A percentile compares a stretch with the other conserved stretches of the same genome.
These are phyloP conservation scores for Neofusicoccum cordaticola DNA, from an alignment of 2,329 filamentous ascomycete species.

Conservation along the genomic window DNA sequence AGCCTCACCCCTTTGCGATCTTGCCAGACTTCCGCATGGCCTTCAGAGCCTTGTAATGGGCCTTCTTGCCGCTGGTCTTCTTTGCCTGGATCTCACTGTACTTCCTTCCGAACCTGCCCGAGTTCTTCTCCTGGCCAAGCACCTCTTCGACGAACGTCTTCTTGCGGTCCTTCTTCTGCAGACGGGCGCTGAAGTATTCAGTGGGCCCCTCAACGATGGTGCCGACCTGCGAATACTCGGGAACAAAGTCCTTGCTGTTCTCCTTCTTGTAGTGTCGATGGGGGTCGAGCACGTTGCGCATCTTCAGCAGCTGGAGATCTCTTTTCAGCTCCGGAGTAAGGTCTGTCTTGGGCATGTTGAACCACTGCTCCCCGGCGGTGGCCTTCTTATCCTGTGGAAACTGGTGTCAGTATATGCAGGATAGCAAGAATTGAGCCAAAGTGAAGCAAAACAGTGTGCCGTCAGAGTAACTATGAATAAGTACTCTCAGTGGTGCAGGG, in stretches of 20 bases:
- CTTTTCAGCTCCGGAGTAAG: conserved; percentile 82
- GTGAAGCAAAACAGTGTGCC: conserved; percentile 24
- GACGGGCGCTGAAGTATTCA: conserved; percentile 77
- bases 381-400: conserved; percentile 53
- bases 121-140: conserved; percentile 63
- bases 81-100: conserved; percentile 79
- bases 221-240: conserved; percentile 84
- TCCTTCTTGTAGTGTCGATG: conserved; percentile 93
- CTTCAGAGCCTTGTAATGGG: conserved; percentile 78
- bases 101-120: conserved; percentile 76
- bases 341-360: conserved; percentile 78
- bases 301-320: conserved; percentile 83
- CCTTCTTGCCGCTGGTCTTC: conserved; percentile 86
- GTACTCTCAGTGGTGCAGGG: conserved; percentile 67
- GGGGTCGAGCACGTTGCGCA: conserved; percentile 84
- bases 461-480: conserved; percentile 78
- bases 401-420: conserved; percentile 3
- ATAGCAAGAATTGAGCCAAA: neutral
- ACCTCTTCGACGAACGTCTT: conserved; percentile 83
- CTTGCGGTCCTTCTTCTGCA: conserved; percentile 85
- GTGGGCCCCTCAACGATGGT: conserved; percentile 85
- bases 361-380: conserved; percentile 81
- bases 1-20: conserved; percentile 33
- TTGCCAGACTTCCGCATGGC: conserved; percentile 48
- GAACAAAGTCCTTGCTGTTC: conserved; percentile 64